Evolutionary conservation across 2,329 filamentous ascomycete genomes (phyloP).

Genomic region (Beauveria sp.): DNA sequence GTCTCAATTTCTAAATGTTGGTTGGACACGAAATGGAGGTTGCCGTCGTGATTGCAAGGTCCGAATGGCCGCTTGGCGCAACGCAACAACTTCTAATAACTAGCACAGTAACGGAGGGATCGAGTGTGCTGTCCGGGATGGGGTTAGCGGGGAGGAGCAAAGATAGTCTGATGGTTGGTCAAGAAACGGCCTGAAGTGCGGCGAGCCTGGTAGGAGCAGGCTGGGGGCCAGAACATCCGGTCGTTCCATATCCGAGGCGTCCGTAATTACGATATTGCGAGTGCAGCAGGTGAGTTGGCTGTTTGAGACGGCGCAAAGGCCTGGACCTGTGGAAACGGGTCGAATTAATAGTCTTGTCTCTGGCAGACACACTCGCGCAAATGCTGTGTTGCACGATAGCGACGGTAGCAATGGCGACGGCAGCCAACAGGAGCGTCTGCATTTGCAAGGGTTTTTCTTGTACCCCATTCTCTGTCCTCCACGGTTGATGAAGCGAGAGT

Average conservation of each 20-base stretch:
- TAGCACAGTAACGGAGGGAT: background rate
- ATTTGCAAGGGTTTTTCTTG: constrained; percentile 1
- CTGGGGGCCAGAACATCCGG: background rate
- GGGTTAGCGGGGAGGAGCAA: background rate
- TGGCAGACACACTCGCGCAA: background rate
- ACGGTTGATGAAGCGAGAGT: background rate
- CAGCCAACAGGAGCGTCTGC: background rate
- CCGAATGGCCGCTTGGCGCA: background rate
- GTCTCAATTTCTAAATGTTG: background rate
- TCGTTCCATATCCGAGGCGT: constrained; percentile 1
- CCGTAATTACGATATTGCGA: constrained; percentile 5
- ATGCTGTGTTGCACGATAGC: background rate
- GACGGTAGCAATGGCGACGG: background rate
- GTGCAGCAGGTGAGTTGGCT: background rate
- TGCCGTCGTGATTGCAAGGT: background rate
- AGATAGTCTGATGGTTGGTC: too few species aligned
- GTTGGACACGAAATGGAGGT: background rate
- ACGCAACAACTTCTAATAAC: background rate
- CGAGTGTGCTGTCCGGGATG: background rate
- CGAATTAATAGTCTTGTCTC: background rate
- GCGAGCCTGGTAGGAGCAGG: background rate
- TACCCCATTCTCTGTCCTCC: background rate
- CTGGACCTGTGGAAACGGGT: background rate
- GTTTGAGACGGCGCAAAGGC: background rate
- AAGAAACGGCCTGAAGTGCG: background rate